phyloP scores from a whole-genome alignment of 805 yeast genomes.

The Zygosaccharomyces pseudorouxii region DNA sequence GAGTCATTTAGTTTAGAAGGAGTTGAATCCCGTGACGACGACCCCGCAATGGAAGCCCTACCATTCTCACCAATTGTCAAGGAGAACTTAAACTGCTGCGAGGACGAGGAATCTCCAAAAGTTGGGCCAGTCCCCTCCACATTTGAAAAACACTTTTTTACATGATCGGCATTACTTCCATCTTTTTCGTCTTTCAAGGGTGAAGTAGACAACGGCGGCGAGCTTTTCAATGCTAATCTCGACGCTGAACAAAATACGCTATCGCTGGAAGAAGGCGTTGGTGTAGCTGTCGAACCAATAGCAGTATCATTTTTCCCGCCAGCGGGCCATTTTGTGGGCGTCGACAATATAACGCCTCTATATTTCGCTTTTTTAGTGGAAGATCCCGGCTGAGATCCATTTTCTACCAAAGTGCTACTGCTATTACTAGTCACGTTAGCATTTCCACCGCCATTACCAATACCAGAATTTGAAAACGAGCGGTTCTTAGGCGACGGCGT shows the following conservation, averaged over 20 bases:
- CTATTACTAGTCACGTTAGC: slow-evolving; percentile 9
- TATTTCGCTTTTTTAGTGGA: slow-evolving; percentile 25
- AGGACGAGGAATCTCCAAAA: background rate
- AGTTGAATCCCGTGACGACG: slow-evolving; percentile 11
- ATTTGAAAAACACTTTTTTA: background rate
- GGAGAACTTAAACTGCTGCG: slow-evolving; percentile 23
- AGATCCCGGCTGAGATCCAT: slow-evolving; percentile 6
- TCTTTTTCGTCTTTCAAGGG: slow-evolving; percentile 7
- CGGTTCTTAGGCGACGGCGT: slow-evolving; percentile 27
- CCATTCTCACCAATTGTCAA: slow-evolving; percentile 33
- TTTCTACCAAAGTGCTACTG: background rate
- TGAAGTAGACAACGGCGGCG: slow-evolving; percentile 17
- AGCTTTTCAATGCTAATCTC: slow-evolving; percentile 15
- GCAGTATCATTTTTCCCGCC: slow-evolving; percentile 1
- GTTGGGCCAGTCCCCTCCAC: background rate
- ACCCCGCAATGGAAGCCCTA: slow-evolving; percentile 31
- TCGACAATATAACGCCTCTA: slow-evolving; percentile 28
- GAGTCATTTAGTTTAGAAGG: background rate
- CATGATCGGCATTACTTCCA: background rate
- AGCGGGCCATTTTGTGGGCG: slow-evolving; percentile 21
- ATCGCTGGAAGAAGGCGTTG: slow-evolving; percentile 22
- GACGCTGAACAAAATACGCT: slow-evolving; percentile 22
- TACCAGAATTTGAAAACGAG: slow-evolving; percentile 6
- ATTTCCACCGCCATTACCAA: background rate
- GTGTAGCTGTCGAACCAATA: slow-evolving; percentile 14